Evolutionary conservation across 108 stramenopile genomes (phyloP), one percentile per base, ranked within the genome.

Genomic region (Nitzschia inconspicua): DNA sequence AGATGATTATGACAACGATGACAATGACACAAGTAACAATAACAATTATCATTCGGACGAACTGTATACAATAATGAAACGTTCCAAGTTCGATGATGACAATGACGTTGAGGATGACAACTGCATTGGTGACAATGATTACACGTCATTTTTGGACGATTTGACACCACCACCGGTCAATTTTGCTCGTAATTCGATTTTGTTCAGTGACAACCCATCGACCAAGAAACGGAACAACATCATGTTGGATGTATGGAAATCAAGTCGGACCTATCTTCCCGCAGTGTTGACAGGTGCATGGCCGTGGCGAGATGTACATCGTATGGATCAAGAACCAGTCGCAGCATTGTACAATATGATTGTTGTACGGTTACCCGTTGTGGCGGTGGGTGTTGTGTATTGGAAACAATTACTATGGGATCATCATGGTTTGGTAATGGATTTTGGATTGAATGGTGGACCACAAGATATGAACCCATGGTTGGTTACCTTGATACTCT

Each of bases 301-400:
- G 68, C 48, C 66, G 1, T 69, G 68, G 68, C 13, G 65, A 7
- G 61, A 66, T 29, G 47, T 63, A 14, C 41, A 44, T 4, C 57
- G 47, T 11, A 69, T 74, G 11, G 82, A 86, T 44, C 60, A 62
- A 10, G 78, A 76, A 44, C 85, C 85, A 1, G 35, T 69, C 34
- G 82, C 72, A 19, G 77, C 75, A 43, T 44, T 86, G n/a, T 86
- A 83, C 68, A 86, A 86, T 52, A 55, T 79, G 48, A 20, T 76
- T 16, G 68, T 86, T 41, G 80, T 86, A 27, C 62, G 85, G 29
- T 24, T 86, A 11, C 85, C 85, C 1, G 64, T 68, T 20, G 51
- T 86, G 13, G 39, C 31, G 11, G 66, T 69, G 42, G 77, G 58
- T 0, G 23, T 76, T 3, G 64, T 78, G 22, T 86, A 86, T 43